Base-by-base conservation (phyloP, 805 yeast genomes). In the Candida suzukii region DNA sequence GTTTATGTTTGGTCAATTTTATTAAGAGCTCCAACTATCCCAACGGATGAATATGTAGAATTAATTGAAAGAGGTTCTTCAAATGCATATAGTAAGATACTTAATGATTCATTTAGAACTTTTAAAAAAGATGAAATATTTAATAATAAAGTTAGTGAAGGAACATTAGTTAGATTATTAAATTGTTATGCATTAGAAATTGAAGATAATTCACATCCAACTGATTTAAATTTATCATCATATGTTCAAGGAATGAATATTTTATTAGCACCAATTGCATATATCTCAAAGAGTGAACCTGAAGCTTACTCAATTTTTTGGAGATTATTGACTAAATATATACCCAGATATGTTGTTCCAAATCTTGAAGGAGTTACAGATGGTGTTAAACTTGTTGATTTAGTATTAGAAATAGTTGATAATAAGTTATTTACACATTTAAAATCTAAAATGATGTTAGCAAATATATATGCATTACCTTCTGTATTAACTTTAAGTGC, bases 171-270 rank as follows among this genome's bases (percentile, higher is more conserved):
- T 10, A 62, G 96, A 35, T 64, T 88, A 3, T 67, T 88, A 21
- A 82, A 85, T 26, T 79, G 84, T n/a, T 74, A 78, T 54, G 95
- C 95, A 3, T 61, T 30, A 13, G 63, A 58, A 38, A 45, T 53
- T n/a, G 57, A 52, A 17, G 49, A 49, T 6, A 26, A 18, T 20
- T 16, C 18, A 14, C 12, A 18, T 18, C 19, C 11, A 19, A 3
- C 4, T 22, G 18, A 26, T 12, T 18, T 16, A 5, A 24, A 38
- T 7, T 50, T 68, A n/a, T 67, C 70, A 8, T 63, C 69, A 0
- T 87, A 87, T 54, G 96, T 88, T n/a, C 96, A 88, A 57, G 96
- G 96, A 2, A 78, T 90, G 83, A 88, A 88, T 56, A 88, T 88
- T 0, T 59, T 88, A 19, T 72, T 83, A 20, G 96, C 95, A 0